Evolutionary conservation across 2,329 filamentous ascomycete species (phyloP), one percentile per base, ranked within the genome.

Genomic region (Erysiphe neolycopersici): DNA sequence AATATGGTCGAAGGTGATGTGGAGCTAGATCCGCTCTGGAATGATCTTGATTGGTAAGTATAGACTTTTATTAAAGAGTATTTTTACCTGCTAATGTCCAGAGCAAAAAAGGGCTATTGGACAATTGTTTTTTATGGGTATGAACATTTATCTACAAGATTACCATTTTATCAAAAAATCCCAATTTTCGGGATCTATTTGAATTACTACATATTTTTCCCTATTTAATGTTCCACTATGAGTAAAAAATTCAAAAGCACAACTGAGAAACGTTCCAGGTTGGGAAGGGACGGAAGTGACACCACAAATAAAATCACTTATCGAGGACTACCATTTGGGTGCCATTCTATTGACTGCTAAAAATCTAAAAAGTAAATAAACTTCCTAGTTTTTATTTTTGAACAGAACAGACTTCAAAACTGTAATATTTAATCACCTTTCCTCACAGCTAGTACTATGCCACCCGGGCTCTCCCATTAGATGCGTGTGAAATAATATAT

Each of bases 261-360:
- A 22, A 22, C 19, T 22, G 19, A 22, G 19, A 22, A 6, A 22
- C 42, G 45, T 26, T 46, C 39, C 32, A 52, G 80, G 79, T 58
- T 91, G 82, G 66, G 79, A 89, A 64, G 81, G 81, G 47, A 82
- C 78, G 44, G 71, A 79, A 57, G 76, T 89, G 44, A 87, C 80
- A 22, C 80, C 80, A 47, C 79, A 85, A 59, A 84, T 89, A 57
- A 73, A 72, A 50, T 76, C 72, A 52, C 68, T 85, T 51, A 89
- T 92, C 54, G 74, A 81, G 58, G 70, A 82, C 51, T 74, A 87
- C 58, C 80, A 95, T 58, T 67, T 98, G 41, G 89, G 89, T 45
- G 89, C 83, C 43, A 80, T 95, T 54, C 66, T 84, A 47, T 62
- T 89, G 48, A 85, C 80, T 35, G 79, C 79, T 48, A 87, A 85